Base-by-base conservation (phyloP, 140 eudicot genomes). In the Bidens hawaiensis region DNA sequence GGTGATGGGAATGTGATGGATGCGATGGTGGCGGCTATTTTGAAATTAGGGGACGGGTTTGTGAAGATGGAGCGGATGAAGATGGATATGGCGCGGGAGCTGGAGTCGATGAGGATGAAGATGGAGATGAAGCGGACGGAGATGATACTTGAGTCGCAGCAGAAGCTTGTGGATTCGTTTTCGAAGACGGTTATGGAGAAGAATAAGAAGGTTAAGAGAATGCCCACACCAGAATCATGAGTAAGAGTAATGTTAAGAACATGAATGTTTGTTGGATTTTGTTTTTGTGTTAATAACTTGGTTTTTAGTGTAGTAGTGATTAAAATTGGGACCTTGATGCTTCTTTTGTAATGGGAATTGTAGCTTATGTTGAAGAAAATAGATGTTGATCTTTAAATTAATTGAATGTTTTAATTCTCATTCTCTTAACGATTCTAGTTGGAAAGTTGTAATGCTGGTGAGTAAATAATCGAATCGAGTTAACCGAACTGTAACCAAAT, bases 121-220 rank as follows among this genome's bases (percentile, higher is more conserved):
- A 82, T 78, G 91, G 99, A 91, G 74, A 65, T 91, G 89, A 85
- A 85, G 62, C 83, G 86, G 31, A 88, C 96, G 0, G 85, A 87
- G 60, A 87, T 84, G 91, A 74, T 91, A 10, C 88, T 91, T 2
- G 95, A 88, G 36, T 80, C 95, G 0, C 95, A 87, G 48, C 95
- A 85, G 73, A 75, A 67, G 68, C 55, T 91, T 53, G 79, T 81
- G 50, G 96, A 87, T 48, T 83, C 91, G 1, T 78, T 87, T 48
- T 74, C 83, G 13, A 62, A 82, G 60, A 79, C 76, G 2, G 43
- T 82, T 25, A 31, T 69, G 12, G 85, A 77, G 64, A 77, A 51
- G 27, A 62, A 60, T 26, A 90, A 78, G 69, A 85, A 76, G 75
- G 25, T 50, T 17, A 89, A 76, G 83, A 75, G 80, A 62, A 81